phyloP scores from a whole-genome alignment of 148 eudicot species.

The Spergularia bocconei region DNA sequence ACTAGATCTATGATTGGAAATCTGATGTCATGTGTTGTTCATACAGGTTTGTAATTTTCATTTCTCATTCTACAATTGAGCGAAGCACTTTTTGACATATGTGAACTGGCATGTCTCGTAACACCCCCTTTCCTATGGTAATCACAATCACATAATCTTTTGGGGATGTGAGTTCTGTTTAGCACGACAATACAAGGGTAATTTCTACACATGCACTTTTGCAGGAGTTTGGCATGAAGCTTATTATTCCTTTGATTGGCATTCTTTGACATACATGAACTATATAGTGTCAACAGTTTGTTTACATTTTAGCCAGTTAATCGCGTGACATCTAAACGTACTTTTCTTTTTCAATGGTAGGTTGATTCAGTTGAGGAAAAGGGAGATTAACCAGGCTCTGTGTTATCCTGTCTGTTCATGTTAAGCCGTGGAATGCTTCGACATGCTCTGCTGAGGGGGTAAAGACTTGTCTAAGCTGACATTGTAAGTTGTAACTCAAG shows the following conservation, averaged over 20 bases:
- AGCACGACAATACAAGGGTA: background rate
- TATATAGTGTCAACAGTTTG: background rate
- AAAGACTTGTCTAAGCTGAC: too few relatives aligned
- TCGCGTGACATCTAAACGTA: background rate
- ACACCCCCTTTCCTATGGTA: background rate
- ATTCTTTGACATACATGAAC: background rate
- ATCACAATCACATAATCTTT: background rate
- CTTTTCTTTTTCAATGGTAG: too few relatives aligned
- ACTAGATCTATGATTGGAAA: constrained; percentile 56
- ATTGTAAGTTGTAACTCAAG: background rate
- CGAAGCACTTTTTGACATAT: background rate
- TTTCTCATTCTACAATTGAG: background rate
- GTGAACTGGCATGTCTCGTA: background rate
- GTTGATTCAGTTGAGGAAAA: too few relatives aligned
- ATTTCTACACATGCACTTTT: background rate
- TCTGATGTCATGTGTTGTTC: constrained; percentile 83
- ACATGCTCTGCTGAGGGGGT: background rate
- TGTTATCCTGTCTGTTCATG: background rate
- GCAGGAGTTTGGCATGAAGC: background rate
- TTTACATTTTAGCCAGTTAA: background rate
- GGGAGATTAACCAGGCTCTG: too few relatives aligned
- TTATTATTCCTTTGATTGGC: background rate
- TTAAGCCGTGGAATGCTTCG: background rate
- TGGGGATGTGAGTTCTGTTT: background rate
- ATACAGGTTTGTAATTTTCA: constrained; percentile 60